phyloP scores from a whole-genome alignment of 352 stramenopile species.

The Globisporangium camurandrum region DNA sequence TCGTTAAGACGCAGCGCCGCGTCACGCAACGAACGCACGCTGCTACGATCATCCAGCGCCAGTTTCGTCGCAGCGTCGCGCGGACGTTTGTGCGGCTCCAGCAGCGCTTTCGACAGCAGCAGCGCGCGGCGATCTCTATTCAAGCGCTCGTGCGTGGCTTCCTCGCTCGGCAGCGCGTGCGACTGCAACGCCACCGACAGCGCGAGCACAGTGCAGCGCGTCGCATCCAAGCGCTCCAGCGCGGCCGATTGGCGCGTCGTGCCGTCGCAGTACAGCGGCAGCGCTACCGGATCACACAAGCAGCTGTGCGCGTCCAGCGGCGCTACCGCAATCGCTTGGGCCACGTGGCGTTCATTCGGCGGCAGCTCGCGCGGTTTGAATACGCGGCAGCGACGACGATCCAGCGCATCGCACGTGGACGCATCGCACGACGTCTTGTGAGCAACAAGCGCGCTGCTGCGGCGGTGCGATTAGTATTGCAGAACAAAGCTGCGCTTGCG shows the following conservation, averaged over 20 bases:
- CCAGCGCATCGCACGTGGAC: slow-evolving; percentile 37
- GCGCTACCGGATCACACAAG: slow-evolving; percentile 22
- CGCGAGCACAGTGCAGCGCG: slow-evolving; percentile 34
- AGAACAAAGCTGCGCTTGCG: slow-evolving; percentile 33
- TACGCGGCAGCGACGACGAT: slow-evolving; percentile 39
- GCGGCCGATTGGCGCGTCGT: slow-evolving; percentile 37
- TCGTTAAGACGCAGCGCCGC: slow-evolving; percentile 38
- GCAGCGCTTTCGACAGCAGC: slow-evolving; percentile 23
- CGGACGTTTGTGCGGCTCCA: slow-evolving; percentile 62
- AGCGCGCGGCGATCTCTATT: slow-evolving; percentile 42
- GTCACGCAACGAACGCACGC: slow-evolving; percentile 29
- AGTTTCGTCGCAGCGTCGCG: slow-evolving; percentile 48
- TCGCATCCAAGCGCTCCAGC: slow-evolving; percentile 49
- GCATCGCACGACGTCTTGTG: slow-evolving; percentile 26
- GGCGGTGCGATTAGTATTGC: slow-evolving; percentile 17
- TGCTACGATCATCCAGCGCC: slow-evolving; percentile 47
- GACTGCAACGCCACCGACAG: slow-evolving; percentile 11
- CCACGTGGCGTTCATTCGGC: slow-evolving; percentile 49
- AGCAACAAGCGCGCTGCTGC: slow-evolving; percentile 24
- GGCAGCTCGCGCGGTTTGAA: slow-evolving; percentile 46
- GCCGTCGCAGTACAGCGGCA: slow-evolving; percentile 18
- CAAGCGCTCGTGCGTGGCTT: slow-evolving; percentile 39
- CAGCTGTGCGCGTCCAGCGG: slow-evolving; percentile 55
- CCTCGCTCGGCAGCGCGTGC: slow-evolving; percentile 25
- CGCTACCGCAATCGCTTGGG: slow-evolving; percentile 62